These are phyloP conservation scores for Lippia alba DNA, from an alignment of 305 asterid genomes.

Conservation along the genomic window DNA sequence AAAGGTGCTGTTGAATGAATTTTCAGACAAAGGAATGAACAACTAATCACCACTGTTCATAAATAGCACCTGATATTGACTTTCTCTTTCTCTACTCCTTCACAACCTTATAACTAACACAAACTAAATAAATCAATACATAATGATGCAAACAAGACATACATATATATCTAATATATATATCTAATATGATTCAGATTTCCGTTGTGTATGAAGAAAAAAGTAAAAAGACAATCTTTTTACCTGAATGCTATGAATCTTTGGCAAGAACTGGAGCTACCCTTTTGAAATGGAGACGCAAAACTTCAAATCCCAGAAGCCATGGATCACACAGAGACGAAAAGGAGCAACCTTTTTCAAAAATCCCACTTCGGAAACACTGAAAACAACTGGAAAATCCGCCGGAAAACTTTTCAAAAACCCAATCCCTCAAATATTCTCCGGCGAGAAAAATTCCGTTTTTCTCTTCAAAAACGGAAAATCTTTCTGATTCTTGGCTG, in stretches of 20 bases:
- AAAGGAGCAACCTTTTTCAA: background rate
- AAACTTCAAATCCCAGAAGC: conserved; percentile 16
- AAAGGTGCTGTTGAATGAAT: conserved; percentile 50
- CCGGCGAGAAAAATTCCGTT: conserved; percentile 35
- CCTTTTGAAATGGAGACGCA: conserved; percentile 10
- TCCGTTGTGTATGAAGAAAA: background rate
- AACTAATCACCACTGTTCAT: conserved; percentile 37
- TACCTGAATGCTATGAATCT: conserved; percentile 34
- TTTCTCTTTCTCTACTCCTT: conserved; percentile 29
- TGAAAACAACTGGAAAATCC: background rate
- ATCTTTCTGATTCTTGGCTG: conserved; percentile 31
- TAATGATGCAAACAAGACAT: conserved; percentile 19
- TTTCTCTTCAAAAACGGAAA: conserved; percentile 17
- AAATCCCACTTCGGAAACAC: conserved; percentile 19
- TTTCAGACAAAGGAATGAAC: conserved; percentile 48
- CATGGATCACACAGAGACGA: background rate
- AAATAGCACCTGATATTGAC: conserved; percentile 57
- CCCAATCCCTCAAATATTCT: conserved; percentile 30
- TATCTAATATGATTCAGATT: conserved; percentile 22
- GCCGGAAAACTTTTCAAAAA: conserved; percentile 27
- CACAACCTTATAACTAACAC: conserved; percentile 25
- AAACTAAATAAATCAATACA: conserved; percentile 15
- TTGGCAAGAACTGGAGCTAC: conserved; percentile 15
- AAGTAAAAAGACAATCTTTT: conserved; percentile 13
- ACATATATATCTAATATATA: too few relatives aligned